These are phyloP conservation scores for Candida taoyuanica DNA, from an alignment of 805 yeast genomes.

Conservation along the genomic window DNA sequence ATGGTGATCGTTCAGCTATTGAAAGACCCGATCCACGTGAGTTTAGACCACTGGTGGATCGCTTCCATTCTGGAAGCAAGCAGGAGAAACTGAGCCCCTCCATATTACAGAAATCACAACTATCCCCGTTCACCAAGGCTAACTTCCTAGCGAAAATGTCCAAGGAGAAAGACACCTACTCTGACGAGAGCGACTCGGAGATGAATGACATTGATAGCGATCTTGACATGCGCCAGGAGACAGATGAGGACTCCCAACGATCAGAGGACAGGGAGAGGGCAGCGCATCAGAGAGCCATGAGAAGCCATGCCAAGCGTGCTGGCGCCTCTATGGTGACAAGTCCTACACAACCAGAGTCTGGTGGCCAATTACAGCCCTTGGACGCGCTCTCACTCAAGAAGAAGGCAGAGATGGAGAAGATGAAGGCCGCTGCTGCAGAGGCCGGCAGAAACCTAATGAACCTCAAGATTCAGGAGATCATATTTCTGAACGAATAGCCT, in stretches of 20 bases:
- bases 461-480: conserved; percentile 25
- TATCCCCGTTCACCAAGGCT: conserved; percentile 24
- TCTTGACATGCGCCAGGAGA: conserved; percentile 14
- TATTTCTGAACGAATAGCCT: conserved; percentile 24
- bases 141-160: conserved; percentile 18
- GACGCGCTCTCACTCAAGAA: conserved; percentile 6
- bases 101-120: conserved; percentile 9
- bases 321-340: not conserved
- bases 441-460: conserved; percentile 23
- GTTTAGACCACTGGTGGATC: not conserved
- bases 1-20: conserved; percentile 1
- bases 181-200: conserved; percentile 26
- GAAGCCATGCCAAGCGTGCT: too few species aligned
- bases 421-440: conserved; percentile 18
- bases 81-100: conserved; percentile 4
- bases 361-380: not conserved
- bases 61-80: conserved; percentile 1
- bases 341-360: conserved; percentile 5
- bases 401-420: conserved; percentile 6
- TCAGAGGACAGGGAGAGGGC: too few species aligned
- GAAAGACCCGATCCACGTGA: conserved; percentile 2
- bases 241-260: conserved; percentile 8
- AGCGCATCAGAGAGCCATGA: too few species aligned
- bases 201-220: conserved; percentile 27
- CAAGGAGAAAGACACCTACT: conserved; percentile 15